Evolutionary conservation across 768 basidiomycete genomes (phyloP).

Genomic region (Gymnopilus dilepis): DNA sequence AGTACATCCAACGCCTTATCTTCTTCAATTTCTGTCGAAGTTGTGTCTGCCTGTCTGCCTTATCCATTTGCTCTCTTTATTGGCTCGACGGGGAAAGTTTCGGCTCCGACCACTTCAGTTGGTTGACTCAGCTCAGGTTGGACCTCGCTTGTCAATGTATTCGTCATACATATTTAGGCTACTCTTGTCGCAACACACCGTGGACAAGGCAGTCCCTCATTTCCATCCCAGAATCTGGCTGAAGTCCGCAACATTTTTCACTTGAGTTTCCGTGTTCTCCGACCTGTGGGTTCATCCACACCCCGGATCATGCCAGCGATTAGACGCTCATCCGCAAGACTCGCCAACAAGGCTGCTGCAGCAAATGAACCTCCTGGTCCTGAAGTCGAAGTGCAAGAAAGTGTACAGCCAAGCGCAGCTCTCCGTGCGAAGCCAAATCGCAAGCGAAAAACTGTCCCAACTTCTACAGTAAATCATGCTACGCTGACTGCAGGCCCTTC

Average conservation of each 20-base stretch:
- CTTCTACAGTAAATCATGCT: background rate
- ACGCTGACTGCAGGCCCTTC: background rate
- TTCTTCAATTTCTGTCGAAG: no score
- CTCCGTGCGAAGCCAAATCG: conserved; percentile 1
- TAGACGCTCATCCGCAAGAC: conserved; percentile 37
- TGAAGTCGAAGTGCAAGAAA: conserved; percentile 28
- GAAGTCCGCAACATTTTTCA: conserved; percentile 2
- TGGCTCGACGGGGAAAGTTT: background rate
- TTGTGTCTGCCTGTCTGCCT: no score
- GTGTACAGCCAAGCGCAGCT: conserved; percentile 1
- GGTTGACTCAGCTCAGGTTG: background rate
- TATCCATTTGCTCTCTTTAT: no score
- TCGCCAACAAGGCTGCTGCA: conserved; percentile 14
- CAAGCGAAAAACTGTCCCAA: conserved; percentile 22
- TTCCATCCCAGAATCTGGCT: background rate
- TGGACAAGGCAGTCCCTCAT: background rate
- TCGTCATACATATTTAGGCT: background rate
- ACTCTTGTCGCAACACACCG: no score
- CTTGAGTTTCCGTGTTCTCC: background rate
- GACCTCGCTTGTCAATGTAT: background rate
- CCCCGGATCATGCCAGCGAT: conserved; percentile 37
- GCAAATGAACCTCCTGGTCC: background rate
- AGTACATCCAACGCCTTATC: no score
- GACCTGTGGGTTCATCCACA: background rate
- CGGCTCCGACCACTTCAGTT: background rate